Conservation (phyloP, 495 filamentous ascomycete genomes). For the Baudoinia panamericana region DNA sequence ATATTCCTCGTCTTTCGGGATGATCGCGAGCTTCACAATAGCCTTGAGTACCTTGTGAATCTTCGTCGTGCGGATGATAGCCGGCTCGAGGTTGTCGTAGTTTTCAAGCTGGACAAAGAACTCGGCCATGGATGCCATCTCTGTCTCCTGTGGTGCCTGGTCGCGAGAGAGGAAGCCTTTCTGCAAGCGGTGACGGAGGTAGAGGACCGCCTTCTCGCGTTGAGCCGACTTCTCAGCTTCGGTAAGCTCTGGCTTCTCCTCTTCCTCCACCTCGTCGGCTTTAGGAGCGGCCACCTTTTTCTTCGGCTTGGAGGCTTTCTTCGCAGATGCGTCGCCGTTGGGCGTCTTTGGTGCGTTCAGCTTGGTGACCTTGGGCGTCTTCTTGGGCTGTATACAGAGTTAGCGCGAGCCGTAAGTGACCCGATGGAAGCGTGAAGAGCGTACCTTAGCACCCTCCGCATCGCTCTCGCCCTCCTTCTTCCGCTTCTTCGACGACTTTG, state of each 20-base stretch:
- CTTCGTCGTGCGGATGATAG: slow-evolving; percentile 73
- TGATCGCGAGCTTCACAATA: slow-evolving; percentile 67
- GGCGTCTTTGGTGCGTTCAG: slow-evolving; percentile 47
- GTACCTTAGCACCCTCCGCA: slow-evolving; percentile 55
- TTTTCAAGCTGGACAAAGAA: slow-evolving; percentile 69
- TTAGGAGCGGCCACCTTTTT: slow-evolving; percentile 40
- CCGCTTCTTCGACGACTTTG: slow-evolving; percentile 50
- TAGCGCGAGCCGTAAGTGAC: neutral
- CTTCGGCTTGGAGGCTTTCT: slow-evolving; percentile 33
- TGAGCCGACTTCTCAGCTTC: slow-evolving; percentile 48
- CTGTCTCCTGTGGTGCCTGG: slow-evolving; percentile 67
- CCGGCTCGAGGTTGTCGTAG: slow-evolving; percentile 65
- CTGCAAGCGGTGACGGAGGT: slow-evolving; percentile 79
- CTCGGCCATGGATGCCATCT: slow-evolving; percentile 67
- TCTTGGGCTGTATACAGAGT: slow-evolving; percentile 31
- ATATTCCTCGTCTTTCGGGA: slow-evolving; percentile 75
- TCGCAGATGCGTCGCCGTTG: slow-evolving; percentile 31
- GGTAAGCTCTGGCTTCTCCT: slow-evolving; percentile 42
- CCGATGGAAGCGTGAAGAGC: neutral
- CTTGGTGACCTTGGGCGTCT: slow-evolving; percentile 54
- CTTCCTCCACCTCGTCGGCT: slow-evolving; percentile 36
- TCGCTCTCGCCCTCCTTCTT: slow-evolving; percentile 55
- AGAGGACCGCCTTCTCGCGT: slow-evolving; percentile 58
- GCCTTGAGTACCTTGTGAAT: slow-evolving; percentile 91
- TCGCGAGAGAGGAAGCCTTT: slow-evolving; percentile 78